Evolutionary conservation across 768 basidiomycete species (phyloP).

Genomic region (Mycena amicta): DNA sequence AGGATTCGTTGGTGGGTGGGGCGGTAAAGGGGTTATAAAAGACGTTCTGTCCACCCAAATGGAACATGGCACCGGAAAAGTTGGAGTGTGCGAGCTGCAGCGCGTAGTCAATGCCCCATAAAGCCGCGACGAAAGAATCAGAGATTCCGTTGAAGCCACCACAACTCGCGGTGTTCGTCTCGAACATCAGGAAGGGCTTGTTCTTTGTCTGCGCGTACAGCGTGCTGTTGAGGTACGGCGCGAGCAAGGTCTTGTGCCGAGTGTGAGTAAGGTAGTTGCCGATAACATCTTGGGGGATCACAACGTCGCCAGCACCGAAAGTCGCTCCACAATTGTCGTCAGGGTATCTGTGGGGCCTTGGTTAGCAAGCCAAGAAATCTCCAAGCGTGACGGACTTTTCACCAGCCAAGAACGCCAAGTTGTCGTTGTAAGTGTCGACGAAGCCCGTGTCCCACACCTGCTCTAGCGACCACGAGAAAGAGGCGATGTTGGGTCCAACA

Average conservation of each 20-base stretch:
- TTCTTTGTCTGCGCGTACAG: slow-evolving; percentile 32
- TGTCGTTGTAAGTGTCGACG: slow-evolving; percentile 30
- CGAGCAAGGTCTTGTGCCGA: slow-evolving; percentile 34
- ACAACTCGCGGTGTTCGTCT: slow-evolving; percentile 35
- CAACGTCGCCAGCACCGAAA: too few species aligned
- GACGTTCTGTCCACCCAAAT: slow-evolving; percentile 41
- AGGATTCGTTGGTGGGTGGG: slow-evolving; percentile 55
- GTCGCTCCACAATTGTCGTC: too few species aligned
- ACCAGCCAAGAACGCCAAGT: slow-evolving; percentile 42
- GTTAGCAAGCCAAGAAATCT: too few species aligned
- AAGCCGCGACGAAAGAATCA: slow-evolving; percentile 39
- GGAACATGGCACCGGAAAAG: slow-evolving; percentile 43
- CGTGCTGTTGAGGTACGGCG: slow-evolving; percentile 40
- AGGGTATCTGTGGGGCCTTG: too few species aligned
- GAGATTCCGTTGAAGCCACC: background rate
- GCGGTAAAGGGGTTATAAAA: slow-evolving; percentile 49
- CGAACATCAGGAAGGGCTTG: slow-evolving; percentile 53
- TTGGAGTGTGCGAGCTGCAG: slow-evolving; percentile 55
- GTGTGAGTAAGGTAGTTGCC: too few species aligned
- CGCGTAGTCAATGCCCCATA: slow-evolving; percentile 58
- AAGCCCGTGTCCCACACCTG: slow-evolving; percentile 38
- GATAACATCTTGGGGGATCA: too few species aligned
- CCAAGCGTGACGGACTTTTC: too few species aligned
- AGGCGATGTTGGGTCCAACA: slow-evolving; percentile 48
- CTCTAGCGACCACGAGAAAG: slow-evolving; percentile 35